Base-by-base conservation (phyloP, 2,329 filamentous ascomycete genomes). In the Penicillium sumatraense region DNA sequence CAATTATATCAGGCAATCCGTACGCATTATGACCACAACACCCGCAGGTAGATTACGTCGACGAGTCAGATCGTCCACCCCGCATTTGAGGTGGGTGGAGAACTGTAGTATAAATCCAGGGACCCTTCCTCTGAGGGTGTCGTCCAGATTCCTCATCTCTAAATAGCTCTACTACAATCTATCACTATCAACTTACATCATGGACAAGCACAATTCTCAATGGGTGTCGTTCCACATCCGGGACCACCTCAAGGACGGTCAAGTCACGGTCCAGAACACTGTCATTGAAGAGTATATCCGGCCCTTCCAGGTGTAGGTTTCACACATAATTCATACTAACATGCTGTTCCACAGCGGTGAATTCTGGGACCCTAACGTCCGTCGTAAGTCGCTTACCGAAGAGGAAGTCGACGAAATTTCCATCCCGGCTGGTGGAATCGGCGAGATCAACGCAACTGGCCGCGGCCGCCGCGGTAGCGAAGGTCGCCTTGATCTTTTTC, bases 381-480 rank as follows among this genome's bases (percentile, higher is more conserved):
- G 63, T 20, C 58, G 56, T 44, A 61, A 60, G 36, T 58, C 67
- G 9, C 58, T 71, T 49, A 63, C 62, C 26, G 68, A 71, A 54
- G 65, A 69, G 11, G 62, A 68, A 38, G 61, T 71, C 49, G 69
- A 71, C 59, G 60, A 69, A 21, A 61, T 71, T 50, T 52, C 53
- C 36, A 71, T 71, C 57, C 56, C 62, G 2, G 49, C 63, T 26
- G 55, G 67, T 41, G 69, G 69, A 11, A 51, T 71, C 38, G 69
- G 69, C 38, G 69, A 71, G 51, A 65, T 71, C 51, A 65, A 63
- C 29, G 69, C 69, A 26, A 11, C 16, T 21, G 35, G 35, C 20
- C 61, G 60, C 3, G 61, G 69, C 47, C 66, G 68, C 26, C 63
- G 69, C n/a, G 69, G 69, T 48, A 70, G 67, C 41, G 69, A 71